A percentile compares a stretch with the other conserved stretches of the same genome.
These are phyloP conservation scores for Dactylellina sp. DNA, from an alignment of 2,329 filamentous ascomycete species.

Conservation along the genomic window DNA sequence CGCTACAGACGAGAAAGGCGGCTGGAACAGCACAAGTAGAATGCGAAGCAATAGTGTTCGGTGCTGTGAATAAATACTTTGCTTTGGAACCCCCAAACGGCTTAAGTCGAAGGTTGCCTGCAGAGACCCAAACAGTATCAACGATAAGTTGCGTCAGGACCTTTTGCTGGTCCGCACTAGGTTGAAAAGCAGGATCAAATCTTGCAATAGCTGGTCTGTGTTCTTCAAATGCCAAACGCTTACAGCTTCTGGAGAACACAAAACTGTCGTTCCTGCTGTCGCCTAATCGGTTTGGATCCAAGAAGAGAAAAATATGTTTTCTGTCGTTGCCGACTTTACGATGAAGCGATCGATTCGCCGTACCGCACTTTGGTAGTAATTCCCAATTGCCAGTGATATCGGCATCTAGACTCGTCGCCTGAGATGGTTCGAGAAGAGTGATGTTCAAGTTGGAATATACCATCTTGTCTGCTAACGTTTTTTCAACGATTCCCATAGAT, in stretches of 20 bases:
- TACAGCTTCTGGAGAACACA: conserved; percentile 69
- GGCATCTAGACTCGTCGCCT: conserved; percentile 60
- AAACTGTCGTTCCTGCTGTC: conserved; percentile 68
- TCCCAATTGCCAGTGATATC: conserved; percentile 68
- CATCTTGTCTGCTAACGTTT: conserved; percentile 64
- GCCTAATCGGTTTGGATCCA: conserved; percentile 69
- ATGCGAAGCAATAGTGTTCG: conserved; percentile 10
- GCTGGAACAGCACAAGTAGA: conserved; percentile 10
- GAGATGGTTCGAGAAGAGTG: conserved; percentile 60
- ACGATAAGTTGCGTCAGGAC: conserved; percentile 30
- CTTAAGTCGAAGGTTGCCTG: conserved; percentile 21
- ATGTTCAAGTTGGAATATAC: conserved; percentile 66
- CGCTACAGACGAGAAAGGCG: conserved; percentile 23
- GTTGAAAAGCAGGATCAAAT: conserved; percentile 65
- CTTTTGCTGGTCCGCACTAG: neutral
- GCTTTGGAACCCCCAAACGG: conserved; percentile 17
- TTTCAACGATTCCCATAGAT: conserved; percentile 63
- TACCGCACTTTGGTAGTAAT: conserved; percentile 70
- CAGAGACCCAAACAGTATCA: conserved; percentile 31
- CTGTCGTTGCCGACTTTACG: conserved; percentile 62
- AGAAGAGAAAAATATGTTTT: conserved; percentile 69
- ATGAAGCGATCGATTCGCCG: conserved; percentile 70
- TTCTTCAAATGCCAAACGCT: conserved; percentile 66
- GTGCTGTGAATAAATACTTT: conserved; percentile 9
- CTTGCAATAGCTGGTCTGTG: conserved; percentile 66